Conservation (phyloP, 805 yeast genomes). For the Cyberlindnera amylophila region DNA sequence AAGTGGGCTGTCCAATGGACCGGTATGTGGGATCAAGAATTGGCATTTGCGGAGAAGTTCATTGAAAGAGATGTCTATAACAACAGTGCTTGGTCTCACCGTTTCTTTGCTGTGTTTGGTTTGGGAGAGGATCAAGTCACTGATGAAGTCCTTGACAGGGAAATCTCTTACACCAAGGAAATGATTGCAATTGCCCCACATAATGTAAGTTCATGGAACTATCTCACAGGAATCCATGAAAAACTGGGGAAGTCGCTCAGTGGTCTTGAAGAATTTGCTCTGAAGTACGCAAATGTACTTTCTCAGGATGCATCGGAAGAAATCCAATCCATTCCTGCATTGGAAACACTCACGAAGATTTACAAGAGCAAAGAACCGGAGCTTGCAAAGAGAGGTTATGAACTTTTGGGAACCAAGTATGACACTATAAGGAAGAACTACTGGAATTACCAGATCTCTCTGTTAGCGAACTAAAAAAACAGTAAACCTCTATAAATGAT, state of each 20-base stretch:
- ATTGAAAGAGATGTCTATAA: slow-evolving; percentile 69
- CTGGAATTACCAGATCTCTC: slow-evolving; percentile 49
- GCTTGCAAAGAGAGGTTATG: slow-evolving; percentile 43
- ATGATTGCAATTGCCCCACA: slow-evolving; percentile 64
- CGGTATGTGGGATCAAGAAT: slow-evolving; percentile 46
- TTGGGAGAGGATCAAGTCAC: slow-evolving; percentile 9
- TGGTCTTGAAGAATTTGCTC: slow-evolving; percentile 44
- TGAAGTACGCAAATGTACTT: slow-evolving; percentile 35
- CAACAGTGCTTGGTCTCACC: slow-evolving; percentile 91
- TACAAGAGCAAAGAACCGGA: slow-evolving; percentile 28
- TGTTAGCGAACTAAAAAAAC: slow-evolving; percentile 3
- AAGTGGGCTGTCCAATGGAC: slow-evolving; percentile 74
- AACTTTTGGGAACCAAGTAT: slow-evolving; percentile 45
- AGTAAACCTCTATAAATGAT: neutral
- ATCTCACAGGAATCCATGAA: slow-evolving; percentile 56
- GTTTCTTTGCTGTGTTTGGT: slow-evolving; percentile 53
- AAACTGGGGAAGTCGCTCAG: slow-evolving; percentile 27
- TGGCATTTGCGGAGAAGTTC: slow-evolving; percentile 44
- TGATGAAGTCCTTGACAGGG: slow-evolving; percentile 35
- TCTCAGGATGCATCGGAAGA: slow-evolving; percentile 14
- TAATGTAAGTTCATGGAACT: slow-evolving; percentile 85
- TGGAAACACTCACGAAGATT: slow-evolving; percentile 57
- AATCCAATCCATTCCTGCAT: slow-evolving; percentile 52
- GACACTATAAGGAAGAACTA: slow-evolving; percentile 62
- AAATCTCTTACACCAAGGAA: slow-evolving; percentile 47